These are phyloP conservation scores for Pyrus betulifolia DNA, from an alignment of 306 rosid genomes.

Conservation along the genomic window DNA sequence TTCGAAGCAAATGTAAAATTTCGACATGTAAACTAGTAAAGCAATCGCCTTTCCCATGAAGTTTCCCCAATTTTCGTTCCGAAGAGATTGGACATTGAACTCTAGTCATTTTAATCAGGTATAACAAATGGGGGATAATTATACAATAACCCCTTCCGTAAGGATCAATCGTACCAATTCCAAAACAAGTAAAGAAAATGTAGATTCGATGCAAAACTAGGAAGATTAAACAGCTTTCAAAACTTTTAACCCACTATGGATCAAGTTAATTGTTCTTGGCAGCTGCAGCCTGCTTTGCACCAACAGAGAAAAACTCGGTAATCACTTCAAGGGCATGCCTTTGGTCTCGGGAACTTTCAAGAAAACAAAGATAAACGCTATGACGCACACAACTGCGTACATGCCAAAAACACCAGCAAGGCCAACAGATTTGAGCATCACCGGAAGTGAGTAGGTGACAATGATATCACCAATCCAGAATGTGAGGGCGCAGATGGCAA, in stretches of 20 bases:
- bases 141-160: constrained; percentile 15
- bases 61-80: not conserved
- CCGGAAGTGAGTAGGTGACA: constrained; percentile 84
- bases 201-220: constrained; percentile 22
- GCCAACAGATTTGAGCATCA: constrained; percentile 83
- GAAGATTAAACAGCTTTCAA: constrained; percentile 24
- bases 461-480: constrained; percentile 92
- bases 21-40: not conserved
- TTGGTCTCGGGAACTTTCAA: constrained; percentile 93
- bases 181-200: not conserved
- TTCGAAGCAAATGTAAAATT: no score
- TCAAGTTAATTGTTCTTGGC: constrained; percentile 29
- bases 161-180: constrained; percentile 2
- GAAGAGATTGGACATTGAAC: not conserved
- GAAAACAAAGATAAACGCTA: constrained; percentile 74
- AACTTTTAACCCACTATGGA: constrained; percentile 18
- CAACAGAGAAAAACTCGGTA: constrained; percentile 81
- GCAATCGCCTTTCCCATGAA: not conserved
- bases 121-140: constrained; percentile 15
- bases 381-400: constrained; percentile 69
- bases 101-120: not conserved
- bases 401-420: constrained; percentile 84
- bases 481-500: constrained; percentile 83
- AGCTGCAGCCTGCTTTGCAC: constrained; percentile 57
- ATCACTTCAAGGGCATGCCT: constrained; percentile 99